phyloP scores from a whole-genome alignment of 352 stramenopile genomes.

The Pythium folliculosum region DNA sequence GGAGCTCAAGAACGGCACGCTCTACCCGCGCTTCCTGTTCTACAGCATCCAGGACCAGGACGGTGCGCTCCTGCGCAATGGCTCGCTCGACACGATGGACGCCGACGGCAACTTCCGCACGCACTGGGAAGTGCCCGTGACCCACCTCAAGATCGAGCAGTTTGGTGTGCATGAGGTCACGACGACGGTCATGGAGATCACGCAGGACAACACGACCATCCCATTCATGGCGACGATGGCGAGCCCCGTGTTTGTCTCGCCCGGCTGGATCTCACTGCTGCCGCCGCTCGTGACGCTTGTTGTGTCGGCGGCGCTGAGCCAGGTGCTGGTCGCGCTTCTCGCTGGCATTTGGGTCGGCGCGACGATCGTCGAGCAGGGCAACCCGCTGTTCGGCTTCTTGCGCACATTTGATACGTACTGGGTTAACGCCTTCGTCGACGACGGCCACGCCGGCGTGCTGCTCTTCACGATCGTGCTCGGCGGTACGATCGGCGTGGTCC shows the following conservation, averaged over 20 bases:
- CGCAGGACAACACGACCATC: conserved; percentile 36
- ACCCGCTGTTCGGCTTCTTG: conserved; percentile 75
- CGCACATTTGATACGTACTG: conserved; percentile 90
- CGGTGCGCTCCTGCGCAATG: conserved; percentile 55
- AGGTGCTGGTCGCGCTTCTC: conserved; percentile 84
- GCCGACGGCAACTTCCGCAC: conserved; percentile 64
- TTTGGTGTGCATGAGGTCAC: conserved; percentile 59
- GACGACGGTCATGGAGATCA: conserved; percentile 40
- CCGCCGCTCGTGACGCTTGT: conserved; percentile 76
- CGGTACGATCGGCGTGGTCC: conserved; percentile 87
- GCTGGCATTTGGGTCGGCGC: conserved; percentile 87
- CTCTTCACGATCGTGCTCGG: conserved; percentile 90
- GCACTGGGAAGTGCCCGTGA: conserved; percentile 37
- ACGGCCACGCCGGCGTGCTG: conserved; percentile 83
- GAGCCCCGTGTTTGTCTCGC: conserved; percentile 56
- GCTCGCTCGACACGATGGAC: conserved; percentile 66
- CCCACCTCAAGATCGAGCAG: conserved; percentile 45
- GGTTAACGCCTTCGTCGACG: conserved; percentile 77
- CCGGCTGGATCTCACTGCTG: conserved; percentile 73
- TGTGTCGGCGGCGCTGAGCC: conserved; percentile 67
- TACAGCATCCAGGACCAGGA: conserved; percentile 58
- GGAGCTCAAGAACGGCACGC: conserved; percentile 77
- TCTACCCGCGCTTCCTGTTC: conserved; percentile 64
- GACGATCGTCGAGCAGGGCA: conserved; percentile 77
- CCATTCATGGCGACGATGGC: conserved; percentile 41